phyloP scores from a whole-genome alignment of 495 filamentous ascomycete genomes.

The Bacidia gigantensis region DNA sequence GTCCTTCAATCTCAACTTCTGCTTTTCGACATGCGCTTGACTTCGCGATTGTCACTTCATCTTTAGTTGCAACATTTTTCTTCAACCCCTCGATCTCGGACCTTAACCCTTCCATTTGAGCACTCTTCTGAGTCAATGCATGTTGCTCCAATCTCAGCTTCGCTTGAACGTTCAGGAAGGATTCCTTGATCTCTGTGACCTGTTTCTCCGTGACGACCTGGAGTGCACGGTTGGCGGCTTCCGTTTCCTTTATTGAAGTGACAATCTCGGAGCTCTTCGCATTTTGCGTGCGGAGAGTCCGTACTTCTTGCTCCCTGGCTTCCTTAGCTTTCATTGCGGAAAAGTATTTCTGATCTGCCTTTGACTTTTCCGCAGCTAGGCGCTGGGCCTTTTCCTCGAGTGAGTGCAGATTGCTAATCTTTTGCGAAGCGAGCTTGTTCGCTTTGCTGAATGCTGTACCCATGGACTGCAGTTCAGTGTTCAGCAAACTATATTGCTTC shows the following conservation, averaged over 20 bases:
- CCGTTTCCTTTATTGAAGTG: constrained; percentile 79
- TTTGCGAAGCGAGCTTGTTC: constrained; percentile 67
- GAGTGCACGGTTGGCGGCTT: constrained; percentile 42
- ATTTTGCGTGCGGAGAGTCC: constrained; percentile 66
- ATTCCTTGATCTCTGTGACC: constrained; percentile 62
- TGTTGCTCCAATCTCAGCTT: constrained; percentile 63
- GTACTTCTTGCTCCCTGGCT: constrained; percentile 59
- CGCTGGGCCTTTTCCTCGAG: constrained; percentile 68
- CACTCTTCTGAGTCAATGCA: constrained; percentile 49
- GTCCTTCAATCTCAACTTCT: constrained; percentile 59
- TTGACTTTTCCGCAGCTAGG: constrained; percentile 75
- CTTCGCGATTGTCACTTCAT: constrained; percentile 39
- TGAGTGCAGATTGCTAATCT: constrained; percentile 58
- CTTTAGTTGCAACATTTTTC: constrained; percentile 57
- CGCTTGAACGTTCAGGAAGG: constrained; percentile 46
- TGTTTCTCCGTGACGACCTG: constrained; percentile 86
- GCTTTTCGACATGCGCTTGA: constrained; percentile 50
- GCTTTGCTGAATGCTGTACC: constrained; percentile 79
- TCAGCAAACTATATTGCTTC: constrained; percentile 67
- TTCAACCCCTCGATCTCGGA: constrained; percentile 64
- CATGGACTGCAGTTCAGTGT: constrained; percentile 74
- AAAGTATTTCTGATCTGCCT: constrained; percentile 97
- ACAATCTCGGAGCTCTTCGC: constrained; percentile 87
- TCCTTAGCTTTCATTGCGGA: constrained; percentile 88
- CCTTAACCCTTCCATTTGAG: constrained; percentile 57